Percentiles rank a stretch among this genome's conserved stretches.
Evolutionary conservation across 805 yeast species (phyloP).

Genomic region (Cyberlindnera amylophila): DNA sequence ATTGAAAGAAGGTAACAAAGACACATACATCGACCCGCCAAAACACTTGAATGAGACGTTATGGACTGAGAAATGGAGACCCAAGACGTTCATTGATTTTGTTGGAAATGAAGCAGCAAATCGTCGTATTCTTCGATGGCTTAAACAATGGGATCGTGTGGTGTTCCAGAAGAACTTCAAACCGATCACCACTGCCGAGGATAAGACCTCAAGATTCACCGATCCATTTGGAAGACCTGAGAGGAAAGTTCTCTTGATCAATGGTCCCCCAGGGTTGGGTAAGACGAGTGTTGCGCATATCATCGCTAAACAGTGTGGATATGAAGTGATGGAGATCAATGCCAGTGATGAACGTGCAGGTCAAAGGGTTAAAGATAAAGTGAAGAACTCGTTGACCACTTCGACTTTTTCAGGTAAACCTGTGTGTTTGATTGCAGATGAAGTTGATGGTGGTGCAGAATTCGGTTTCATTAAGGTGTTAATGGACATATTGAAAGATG

Average conservation of each 20-base stretch:
- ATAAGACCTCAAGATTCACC: conserved; percentile 5
- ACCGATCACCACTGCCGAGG: conserved; percentile 21
- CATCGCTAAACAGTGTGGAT: conserved; percentile 78
- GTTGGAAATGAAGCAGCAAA: conserved; percentile 68
- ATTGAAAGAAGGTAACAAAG: conserved; percentile 9
- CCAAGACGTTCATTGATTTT: conserved; percentile 57
- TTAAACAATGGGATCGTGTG: conserved; percentile 60
- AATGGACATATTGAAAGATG: conserved; percentile 56
- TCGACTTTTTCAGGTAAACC: conserved; percentile 70
- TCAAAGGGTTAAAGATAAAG: conserved; percentile 47
- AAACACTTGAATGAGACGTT: conserved; percentile 16
- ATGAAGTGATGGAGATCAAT: conserved; percentile 76
- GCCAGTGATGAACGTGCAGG: conserved; percentile 80
- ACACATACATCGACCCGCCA: conserved; percentile 1
- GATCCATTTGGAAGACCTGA: conserved; percentile 60
- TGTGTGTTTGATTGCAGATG: conserved; percentile 81
- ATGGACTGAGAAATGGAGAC: conserved; percentile 69
- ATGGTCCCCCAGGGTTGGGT: conserved; percentile 94
- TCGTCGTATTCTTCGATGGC: conserved; percentile 57
- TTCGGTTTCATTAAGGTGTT: conserved; percentile 55
- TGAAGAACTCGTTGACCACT: conserved; percentile 60
- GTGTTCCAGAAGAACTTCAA: conserved; percentile 46
- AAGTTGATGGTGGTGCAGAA: conserved; percentile 79
- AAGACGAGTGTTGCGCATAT: conserved; percentile 87
- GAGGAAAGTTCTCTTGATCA: conserved; percentile 64